phyloP scores from a whole-genome alignment of 192 early-diverging fungal genomes.

The Dissophora ornata region DNA sequence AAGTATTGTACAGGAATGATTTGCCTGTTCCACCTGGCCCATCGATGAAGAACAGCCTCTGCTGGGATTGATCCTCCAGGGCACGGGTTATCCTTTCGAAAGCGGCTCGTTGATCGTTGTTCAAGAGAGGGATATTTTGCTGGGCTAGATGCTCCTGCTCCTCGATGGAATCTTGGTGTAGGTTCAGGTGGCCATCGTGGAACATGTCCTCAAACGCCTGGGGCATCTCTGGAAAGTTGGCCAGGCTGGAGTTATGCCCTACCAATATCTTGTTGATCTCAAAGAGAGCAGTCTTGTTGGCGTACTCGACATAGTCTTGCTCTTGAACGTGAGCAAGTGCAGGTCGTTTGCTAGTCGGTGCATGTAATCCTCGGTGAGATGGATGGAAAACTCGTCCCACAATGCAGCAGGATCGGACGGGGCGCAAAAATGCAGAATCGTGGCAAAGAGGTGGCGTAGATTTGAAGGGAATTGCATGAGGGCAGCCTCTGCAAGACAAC shows the following conservation, averaged over 20 bases:
- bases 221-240: too few species aligned
- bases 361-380: constrained; percentile 23
- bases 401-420: background rate
- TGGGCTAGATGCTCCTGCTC: background rate
- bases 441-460: constrained; percentile 27
- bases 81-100: constrained; percentile 10
- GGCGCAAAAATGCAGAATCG: constrained; percentile 13
- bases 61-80: too few species aligned
- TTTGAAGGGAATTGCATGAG: background rate
- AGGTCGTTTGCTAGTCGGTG: too few species aligned
- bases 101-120: constrained; percentile 1
- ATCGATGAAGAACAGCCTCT: constrained; percentile 25
- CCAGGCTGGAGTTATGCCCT: too few species aligned
- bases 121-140: background rate
- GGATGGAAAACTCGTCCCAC: constrained; percentile 5
- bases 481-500: constrained; percentile 12
- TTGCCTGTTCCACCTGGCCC: constrained; percentile 34
- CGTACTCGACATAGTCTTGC: too few species aligned
- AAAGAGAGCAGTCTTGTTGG: too few species aligned
- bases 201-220: too few species aligned
- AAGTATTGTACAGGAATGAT: constrained; percentile 31
- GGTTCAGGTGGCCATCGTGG: too few species aligned
- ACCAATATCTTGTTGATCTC: too few species aligned
- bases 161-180: background rate
- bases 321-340: too few species aligned